Evolutionary conservation across 1,284 basidiomycete genomes (phyloP).

Genomic region (Marasmius sp.): DNA sequence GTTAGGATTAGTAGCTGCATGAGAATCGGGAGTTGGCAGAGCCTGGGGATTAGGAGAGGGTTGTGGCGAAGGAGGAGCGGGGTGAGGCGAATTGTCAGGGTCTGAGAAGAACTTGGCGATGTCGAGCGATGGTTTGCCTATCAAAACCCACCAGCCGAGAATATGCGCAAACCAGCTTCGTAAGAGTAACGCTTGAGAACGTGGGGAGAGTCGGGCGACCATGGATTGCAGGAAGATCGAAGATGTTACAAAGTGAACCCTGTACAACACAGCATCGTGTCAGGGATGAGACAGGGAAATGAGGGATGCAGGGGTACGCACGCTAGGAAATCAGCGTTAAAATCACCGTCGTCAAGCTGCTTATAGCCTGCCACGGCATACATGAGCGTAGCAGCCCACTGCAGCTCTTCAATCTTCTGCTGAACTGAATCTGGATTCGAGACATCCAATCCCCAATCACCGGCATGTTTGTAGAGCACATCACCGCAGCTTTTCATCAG

Average conservation of each 20-base stretch:
- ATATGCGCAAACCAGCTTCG: conserved; percentile 33
- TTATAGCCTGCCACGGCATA: conserved; percentile 40
- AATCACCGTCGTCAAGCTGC: conserved; percentile 18
- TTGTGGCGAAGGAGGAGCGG: not conserved
- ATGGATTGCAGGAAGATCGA: conserved; percentile 38
- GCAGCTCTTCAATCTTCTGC: conserved; percentile 43
- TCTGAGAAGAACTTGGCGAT: conserved; percentile 36
- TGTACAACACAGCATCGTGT: conserved; percentile 15
- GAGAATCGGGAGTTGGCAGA: not conserved
- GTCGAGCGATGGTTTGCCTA: conserved; percentile 35
- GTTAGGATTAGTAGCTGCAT: not conserved
- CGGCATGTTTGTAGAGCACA: conserved; percentile 38
- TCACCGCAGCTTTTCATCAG: conserved; percentile 30
- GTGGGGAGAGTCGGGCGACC: conserved; percentile 27
- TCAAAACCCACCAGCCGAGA: conserved; percentile 36
- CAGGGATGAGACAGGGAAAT: not conserved
- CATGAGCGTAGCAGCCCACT: conserved; percentile 36
- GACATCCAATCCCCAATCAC: conserved; percentile 43
- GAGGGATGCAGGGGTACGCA: conserved; percentile 21
- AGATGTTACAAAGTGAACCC: conserved; percentile 46
- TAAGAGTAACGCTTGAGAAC: conserved; percentile 32
- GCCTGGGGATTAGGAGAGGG: not conserved
- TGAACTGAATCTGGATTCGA: conserved; percentile 24
- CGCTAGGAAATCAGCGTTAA: conserved; percentile 42
- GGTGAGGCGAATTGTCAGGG: not conserved